Evolutionary conservation across 2,329 filamentous ascomycete species (phyloP).

Genomic region (Metarhizium humberi): DNA sequence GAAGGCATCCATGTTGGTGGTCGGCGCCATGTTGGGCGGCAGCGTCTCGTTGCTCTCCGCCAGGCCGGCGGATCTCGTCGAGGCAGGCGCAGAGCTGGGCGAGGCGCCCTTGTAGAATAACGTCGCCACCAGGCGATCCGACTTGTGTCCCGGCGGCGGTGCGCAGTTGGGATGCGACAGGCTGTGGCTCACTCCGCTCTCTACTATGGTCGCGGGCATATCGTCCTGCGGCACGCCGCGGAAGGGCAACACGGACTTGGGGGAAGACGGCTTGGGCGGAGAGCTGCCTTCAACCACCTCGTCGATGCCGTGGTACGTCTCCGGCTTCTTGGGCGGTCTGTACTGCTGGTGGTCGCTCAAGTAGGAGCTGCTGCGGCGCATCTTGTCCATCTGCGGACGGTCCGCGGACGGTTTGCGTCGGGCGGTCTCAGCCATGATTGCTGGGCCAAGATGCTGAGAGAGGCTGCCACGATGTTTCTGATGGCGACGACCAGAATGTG

Average conservation of each 20-base stretch:
- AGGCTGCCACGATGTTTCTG: no score
- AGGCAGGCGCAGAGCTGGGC: conserved; percentile 10
- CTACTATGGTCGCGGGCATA: conserved; percentile 49
- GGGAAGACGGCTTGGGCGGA: conserved; percentile 24
- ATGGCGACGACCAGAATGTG: no score
- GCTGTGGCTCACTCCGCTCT: conserved; percentile 52
- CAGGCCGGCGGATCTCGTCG: conserved; percentile 15
- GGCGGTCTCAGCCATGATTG: conserved; percentile 22
- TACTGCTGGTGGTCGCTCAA: conserved; percentile 56
- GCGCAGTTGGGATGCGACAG: conserved; percentile 56
- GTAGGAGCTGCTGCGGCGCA: conserved; percentile 53
- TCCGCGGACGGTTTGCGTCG: conserved; percentile 22
- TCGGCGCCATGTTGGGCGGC: conserved; percentile 49
- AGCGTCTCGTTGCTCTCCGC: conserved; percentile 25
- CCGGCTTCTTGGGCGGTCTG: conserved; percentile 44
- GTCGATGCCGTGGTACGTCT: conserved; percentile 53
- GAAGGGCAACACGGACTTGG: conserved; percentile 39
- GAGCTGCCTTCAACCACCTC: conserved; percentile 51
- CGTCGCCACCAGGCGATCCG: conserved; percentile 50
- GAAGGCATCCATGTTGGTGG: conserved; percentile 47
- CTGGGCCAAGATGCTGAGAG: background rate
- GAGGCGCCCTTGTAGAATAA: conserved; percentile 48
- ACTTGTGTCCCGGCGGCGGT: conserved; percentile 35
- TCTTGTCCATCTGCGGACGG: conserved; percentile 37
- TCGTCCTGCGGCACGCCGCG: conserved; percentile 52